Evolutionary conservation across 2,329 filamentous ascomycete genomes (phyloP).

Genomic region (Hortaea sp.): DNA sequence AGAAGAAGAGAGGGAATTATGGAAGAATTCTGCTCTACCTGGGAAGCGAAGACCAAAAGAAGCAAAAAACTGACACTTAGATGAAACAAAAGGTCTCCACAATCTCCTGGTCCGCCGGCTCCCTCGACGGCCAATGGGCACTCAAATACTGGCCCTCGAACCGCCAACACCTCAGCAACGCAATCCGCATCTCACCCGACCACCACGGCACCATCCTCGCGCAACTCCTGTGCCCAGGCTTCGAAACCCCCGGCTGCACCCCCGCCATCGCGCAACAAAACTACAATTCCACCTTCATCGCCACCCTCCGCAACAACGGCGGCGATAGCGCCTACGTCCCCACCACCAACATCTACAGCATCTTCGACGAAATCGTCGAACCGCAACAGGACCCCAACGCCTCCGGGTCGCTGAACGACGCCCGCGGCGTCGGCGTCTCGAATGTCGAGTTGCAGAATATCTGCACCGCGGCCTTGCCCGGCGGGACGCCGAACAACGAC

Average conservation of each 20-base stretch:
- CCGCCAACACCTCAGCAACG: constrained; percentile 34
- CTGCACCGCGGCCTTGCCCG: constrained; percentile 32
- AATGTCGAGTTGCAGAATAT: constrained; percentile 39
- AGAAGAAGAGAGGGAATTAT: too few species aligned
- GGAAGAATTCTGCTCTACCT: too few species aligned
- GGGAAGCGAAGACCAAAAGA: too few species aligned
- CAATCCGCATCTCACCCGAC: constrained; percentile 44
- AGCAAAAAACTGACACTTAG: too few species aligned
- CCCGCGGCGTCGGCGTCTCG: constrained; percentile 36
- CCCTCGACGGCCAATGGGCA: constrained; percentile 46
- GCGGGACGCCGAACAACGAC: constrained; percentile 38
- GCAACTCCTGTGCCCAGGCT: constrained; percentile 23
- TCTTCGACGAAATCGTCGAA: constrained; percentile 43
- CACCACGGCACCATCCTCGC: constrained; percentile 40
- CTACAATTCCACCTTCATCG: constrained; percentile 35
- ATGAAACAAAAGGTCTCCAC: constrained; percentile 36
- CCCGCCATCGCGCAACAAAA: constrained; percentile 40
- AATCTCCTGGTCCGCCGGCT: constrained; percentile 48
- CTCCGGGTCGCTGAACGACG: constrained; percentile 37
- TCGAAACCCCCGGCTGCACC: constrained; percentile 16
- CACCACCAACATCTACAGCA: constrained; percentile 44
- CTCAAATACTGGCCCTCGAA: constrained; percentile 49
- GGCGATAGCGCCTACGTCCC: constrained; percentile 46
- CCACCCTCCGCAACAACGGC: constrained; percentile 31
- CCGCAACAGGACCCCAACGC: constrained; percentile 38